Evolutionary conservation across 495 filamentous ascomycete genomes (phyloP).

Genomic region (Elaphomyces granulatus): DNA sequence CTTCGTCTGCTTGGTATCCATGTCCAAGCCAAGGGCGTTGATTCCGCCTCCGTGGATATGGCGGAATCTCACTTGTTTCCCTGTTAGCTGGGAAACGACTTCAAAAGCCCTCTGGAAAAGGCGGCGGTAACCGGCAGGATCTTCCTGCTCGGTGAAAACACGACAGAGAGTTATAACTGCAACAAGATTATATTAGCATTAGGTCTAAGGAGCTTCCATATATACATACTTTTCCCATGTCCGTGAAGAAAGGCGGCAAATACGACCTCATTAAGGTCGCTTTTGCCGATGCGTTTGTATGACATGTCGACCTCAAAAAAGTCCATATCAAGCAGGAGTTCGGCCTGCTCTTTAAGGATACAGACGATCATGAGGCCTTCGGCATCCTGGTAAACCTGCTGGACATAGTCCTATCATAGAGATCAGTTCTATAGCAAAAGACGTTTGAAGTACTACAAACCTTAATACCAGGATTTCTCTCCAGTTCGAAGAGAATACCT

Average conservation of each 20-base stretch:
- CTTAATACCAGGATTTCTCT: too few relatives aligned
- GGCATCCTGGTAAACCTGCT: background rate
- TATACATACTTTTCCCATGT: background rate
- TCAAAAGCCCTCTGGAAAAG: background rate
- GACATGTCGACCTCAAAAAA: background rate
- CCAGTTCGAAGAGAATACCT: background rate
- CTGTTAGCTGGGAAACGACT: background rate
- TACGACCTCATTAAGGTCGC: background rate
- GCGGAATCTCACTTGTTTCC: background rate
- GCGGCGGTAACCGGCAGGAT: background rate
- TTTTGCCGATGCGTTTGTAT: background rate
- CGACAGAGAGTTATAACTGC: background rate
- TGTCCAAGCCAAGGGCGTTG: background rate
- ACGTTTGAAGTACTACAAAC: too few relatives aligned
- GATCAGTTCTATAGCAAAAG: background rate
- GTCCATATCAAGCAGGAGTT: background rate
- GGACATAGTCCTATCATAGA: background rate
- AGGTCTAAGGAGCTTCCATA: background rate
- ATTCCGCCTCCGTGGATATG: background rate
- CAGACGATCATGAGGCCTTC: background rate
- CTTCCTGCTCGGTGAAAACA: background rate
- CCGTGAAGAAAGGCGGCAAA: background rate
- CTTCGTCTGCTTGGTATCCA: background rate
- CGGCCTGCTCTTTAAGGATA: background rate
- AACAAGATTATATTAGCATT: background rate